These are phyloP conservation scores for Mycena rosella DNA, from an alignment of 768 basidiomycete genomes.

Conservation along the genomic window DNA sequence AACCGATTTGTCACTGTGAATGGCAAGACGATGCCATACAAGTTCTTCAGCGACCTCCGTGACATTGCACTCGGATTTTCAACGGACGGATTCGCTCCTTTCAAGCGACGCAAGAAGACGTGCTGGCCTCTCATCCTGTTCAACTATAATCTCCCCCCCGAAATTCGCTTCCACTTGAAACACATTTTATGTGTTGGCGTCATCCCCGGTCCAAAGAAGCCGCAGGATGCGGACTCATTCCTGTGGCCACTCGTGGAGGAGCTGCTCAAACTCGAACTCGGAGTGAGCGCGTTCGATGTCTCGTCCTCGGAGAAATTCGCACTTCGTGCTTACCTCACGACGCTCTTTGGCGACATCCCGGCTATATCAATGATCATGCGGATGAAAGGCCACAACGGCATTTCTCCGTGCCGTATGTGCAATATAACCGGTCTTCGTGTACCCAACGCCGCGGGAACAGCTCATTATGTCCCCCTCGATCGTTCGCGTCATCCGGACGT, in stretches of 20 bases:
- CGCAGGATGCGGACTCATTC: slow-evolving; percentile 50
- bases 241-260: slow-evolving; percentile 48
- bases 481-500: slow-evolving; percentile 16
- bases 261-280: slow-evolving; percentile 2
- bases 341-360: slow-evolving; percentile 7
- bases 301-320: background rate
- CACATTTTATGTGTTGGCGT: slow-evolving; percentile 47
- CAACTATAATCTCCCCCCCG: slow-evolving; percentile 47
- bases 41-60: slow-evolving; percentile 41
- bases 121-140: slow-evolving; percentile 49
- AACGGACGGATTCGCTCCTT: too few species aligned
- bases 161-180: too few species aligned
- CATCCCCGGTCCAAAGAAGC: slow-evolving; percentile 44
- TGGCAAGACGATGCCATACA: slow-evolving; percentile 33
- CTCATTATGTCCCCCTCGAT: slow-evolving; percentile 38
- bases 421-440: too few species aligned
- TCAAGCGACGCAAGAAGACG: slow-evolving; percentile 30
- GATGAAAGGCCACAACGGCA: too few species aligned
- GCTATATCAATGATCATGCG: slow-evolving; percentile 7
- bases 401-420: slow-evolving; percentile 11
- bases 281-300: slow-evolving; percentile 13
- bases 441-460: too few species aligned
- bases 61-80: too few species aligned
- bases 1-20: slow-evolving; percentile 38
- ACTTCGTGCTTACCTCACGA: slow-evolving; percentile 2